A percentile compares a stretch with the other conserved stretches of the same genome.
These are phyloP conservation scores for Camellia granthamiana DNA, from an alignment of 148 eudicot species.

Conservation along the genomic window DNA sequence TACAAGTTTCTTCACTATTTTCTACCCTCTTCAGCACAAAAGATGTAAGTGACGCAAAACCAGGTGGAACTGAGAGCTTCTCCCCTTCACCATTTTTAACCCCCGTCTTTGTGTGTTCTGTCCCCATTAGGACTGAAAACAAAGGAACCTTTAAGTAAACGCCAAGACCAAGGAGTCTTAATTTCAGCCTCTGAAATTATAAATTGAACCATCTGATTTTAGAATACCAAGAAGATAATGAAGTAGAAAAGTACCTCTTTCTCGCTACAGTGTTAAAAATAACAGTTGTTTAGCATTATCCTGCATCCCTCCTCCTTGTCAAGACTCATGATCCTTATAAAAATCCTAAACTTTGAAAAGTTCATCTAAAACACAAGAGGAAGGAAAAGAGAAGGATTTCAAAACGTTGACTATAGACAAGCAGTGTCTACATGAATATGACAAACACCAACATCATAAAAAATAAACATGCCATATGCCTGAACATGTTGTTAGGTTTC, in stretches of 20 bases:
- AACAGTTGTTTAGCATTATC: background rate
- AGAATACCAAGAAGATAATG: background rate
- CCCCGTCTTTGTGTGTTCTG: slow-evolving; percentile 13
- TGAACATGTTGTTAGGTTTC: background rate
- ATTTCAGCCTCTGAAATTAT: background rate
- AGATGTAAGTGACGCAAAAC: slow-evolving; percentile 53
- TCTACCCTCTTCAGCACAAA: slow-evolving; percentile 50
- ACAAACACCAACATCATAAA: background rate
- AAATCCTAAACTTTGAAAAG: background rate
- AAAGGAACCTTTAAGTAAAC: background rate
- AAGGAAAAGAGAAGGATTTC: background rate
- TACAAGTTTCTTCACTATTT: slow-evolving; percentile 18
- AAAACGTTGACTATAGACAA: background rate
- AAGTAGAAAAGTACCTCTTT: background rate
- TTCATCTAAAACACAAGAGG: background rate
- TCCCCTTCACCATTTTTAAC: slow-evolving; percentile 17
- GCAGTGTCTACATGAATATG: background rate
- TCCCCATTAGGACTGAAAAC: slow-evolving; percentile 37
- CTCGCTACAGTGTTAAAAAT: background rate
- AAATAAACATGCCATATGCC: background rate
- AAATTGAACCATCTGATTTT: background rate
- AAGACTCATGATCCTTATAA: background rate
- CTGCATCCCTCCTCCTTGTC: background rate
- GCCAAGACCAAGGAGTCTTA: background rate
- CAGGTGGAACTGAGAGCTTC: slow-evolving; percentile 44